Conservation (phyloP, 2,329 filamentous ascomycete genomes). For the Aspergillus luchuensis region DNA sequence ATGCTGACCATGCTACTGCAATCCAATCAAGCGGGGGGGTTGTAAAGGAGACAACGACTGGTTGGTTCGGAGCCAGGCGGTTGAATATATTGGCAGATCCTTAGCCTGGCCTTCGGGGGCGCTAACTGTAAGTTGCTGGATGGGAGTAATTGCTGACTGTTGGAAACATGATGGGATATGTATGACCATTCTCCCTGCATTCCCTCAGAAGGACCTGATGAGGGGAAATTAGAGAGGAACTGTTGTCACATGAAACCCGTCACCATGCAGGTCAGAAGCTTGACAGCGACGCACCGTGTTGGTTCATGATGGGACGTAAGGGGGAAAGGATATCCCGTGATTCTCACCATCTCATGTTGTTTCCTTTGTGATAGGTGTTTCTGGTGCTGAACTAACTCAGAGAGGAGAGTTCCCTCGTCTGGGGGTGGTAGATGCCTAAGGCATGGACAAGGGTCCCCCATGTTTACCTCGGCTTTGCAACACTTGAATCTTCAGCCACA, state of each 20-base stretch:
- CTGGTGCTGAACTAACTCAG: background rate
- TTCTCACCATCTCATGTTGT: background rate
- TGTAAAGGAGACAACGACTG: background rate
- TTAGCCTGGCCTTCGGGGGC: background rate
- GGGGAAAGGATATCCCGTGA: background rate
- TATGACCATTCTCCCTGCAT: too few relatives aligned
- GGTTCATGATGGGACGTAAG: background rate
- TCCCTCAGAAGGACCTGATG: background rate
- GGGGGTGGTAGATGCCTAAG: background rate
- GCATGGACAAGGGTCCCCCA: background rate
- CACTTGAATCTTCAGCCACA: too few relatives aligned
- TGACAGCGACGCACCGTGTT: background rate
- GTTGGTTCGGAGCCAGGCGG: background rate
- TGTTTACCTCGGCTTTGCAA: too few relatives aligned
- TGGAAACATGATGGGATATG: background rate
- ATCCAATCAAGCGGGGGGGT: background rate
- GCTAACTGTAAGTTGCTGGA: background rate
- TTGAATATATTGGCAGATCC: background rate
- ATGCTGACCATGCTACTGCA: background rate
- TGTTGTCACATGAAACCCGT: background rate
- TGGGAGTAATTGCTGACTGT: background rate
- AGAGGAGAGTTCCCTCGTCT: background rate
- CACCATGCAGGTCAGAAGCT: conserved; percentile 2
- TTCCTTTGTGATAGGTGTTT: background rate
- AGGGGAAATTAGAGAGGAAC: background rate